Evolutionary conservation across 2,329 filamentous ascomycete genomes (phyloP).

Genomic region (Xylariaceae sp.): DNA sequence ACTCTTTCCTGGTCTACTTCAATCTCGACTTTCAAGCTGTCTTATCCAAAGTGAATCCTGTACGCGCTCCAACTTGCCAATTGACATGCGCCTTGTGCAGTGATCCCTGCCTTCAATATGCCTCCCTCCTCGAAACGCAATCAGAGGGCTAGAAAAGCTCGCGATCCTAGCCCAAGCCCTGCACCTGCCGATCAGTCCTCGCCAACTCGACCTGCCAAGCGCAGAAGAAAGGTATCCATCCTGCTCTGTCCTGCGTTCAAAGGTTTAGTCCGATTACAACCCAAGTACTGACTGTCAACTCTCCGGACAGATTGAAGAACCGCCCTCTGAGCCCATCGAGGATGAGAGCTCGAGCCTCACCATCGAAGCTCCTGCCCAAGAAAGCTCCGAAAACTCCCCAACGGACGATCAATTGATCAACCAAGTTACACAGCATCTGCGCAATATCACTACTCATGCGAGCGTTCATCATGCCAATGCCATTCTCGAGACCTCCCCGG

Average conservation of each 20-base stretch:
- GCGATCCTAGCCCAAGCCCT: slow-evolving; percentile 27
- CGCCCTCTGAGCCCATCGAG: slow-evolving; percentile 40
- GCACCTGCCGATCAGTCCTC: slow-evolving; percentile 47
- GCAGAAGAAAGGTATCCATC: slow-evolving; percentile 54
- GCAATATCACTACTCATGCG: slow-evolving; percentile 49
- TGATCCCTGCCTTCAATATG: slow-evolving; percentile 20
- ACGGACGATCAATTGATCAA: slow-evolving; percentile 55
- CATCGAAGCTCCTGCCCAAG: slow-evolving; percentile 17
- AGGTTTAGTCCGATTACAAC: neutral
- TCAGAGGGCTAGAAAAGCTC: slow-evolving; percentile 30
- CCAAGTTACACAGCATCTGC: slow-evolving; percentile 50
- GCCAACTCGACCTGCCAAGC: slow-evolving; percentile 58
- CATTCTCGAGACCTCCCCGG: slow-evolving; percentile 55
- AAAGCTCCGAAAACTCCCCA: slow-evolving; percentile 25
- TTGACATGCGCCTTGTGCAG: too few species aligned
- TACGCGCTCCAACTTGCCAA: neutral
- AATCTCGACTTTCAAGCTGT: too few species aligned
- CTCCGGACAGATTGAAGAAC: slow-evolving; percentile 34
- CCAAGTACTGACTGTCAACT: slow-evolving; percentile 9
- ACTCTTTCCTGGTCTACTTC: too few species aligned
- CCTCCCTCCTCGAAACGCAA: slow-evolving; percentile 35
- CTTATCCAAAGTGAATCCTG: too few species aligned
- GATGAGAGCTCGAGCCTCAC: slow-evolving; percentile 24
- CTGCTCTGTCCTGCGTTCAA: slow-evolving; percentile 11
- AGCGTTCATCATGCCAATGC: slow-evolving; percentile 60